Evolutionary conservation across 352 stramenopile species (phyloP), one percentile per base, ranked within the genome.

Genomic region (Phytophthora vignae): DNA sequence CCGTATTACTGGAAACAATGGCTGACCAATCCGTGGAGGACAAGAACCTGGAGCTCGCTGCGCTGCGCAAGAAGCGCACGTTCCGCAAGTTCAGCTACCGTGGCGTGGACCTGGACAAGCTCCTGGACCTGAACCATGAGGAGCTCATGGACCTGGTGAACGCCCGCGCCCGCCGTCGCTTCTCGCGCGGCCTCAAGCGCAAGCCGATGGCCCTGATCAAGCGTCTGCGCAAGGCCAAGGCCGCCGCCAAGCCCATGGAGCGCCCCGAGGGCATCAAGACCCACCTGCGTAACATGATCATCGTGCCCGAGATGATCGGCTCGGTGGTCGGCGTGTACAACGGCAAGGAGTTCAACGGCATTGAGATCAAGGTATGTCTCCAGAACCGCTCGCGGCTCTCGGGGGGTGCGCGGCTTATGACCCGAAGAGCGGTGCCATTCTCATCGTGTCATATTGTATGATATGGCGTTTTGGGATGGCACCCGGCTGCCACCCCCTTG

Each of bases 81-180:
- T 99, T 99, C 96, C 98, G 98, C 84, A 99, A 99, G 90, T 99
- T 99, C 84, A 99, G 97, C 76, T 99, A 98, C 95, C 96, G 98
- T 80, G 98, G 98, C 73, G 96, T 99, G 70, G 98, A 99, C 84
- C 89, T 99, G 29, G 98, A 99, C 81, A 98, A 99, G 88, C 92
- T 99, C 44, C 87, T 99, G 36, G 98, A 99, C 90, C 87, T 99
- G 74, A 99, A 98, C 90, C 98, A 99, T 83, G 98, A 99, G 85
- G 98, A 99, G 83, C 95, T 99, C 62, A 99, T 99, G 96, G 97
- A 99, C 75, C 85, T 99, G 72, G 95, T 99, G 64, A 96, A 96
- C 82, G 86, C 94, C 33, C 96, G 98, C 71, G 93, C 96, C 25
- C 97, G 98, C 73, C 97, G 98, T 88, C 97, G 98, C 75, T 99